Evolutionary conservation across 805 yeast genomes (phyloP).

Genomic region (Yarrowia sp.): DNA sequence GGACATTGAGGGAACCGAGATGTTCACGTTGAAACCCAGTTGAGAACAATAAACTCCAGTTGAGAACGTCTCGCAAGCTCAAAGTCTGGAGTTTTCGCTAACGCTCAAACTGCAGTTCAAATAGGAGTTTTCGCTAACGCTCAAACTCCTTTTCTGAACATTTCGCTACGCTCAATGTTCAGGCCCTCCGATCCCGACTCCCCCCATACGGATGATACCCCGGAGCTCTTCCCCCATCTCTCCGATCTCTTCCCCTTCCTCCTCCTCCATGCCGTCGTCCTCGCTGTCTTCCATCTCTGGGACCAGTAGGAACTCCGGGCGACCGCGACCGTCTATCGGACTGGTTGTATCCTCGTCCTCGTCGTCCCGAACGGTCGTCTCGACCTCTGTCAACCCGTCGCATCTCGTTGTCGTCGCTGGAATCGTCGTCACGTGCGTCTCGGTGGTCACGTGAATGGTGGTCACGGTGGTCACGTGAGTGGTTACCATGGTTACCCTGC

Average conservation of each 20-base stretch:
- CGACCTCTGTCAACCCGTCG: conserved; percentile 30
- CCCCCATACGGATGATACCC: conserved; percentile 16
- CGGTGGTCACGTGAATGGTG: not conserved
- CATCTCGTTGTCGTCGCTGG: conserved; percentile 31
- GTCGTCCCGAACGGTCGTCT: conserved; percentile 32
- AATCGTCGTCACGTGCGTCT: not conserved
- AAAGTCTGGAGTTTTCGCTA: no score
- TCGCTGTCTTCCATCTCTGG: conserved; percentile 31
- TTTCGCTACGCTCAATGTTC: no score
- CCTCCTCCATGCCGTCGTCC: conserved; percentile 28
- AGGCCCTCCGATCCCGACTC: not conserved
- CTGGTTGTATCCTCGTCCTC: conserved; percentile 37
- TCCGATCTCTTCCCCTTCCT: conserved; percentile 4
- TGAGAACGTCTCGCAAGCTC: no score
- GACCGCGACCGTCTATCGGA: conserved; percentile 15
- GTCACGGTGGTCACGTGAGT: not conserved
- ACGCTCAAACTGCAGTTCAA: no score
- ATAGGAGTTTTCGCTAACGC: no score
- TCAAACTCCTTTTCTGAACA: no score
- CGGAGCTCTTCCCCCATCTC: conserved; percentile 10
- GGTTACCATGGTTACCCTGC: not conserved
- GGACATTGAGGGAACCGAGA: no score
- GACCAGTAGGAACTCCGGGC: conserved; percentile 30
- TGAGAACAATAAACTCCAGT: no score
- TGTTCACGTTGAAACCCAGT: no score